Base-by-base conservation (phyloP, 768 basidiomycete genomes). In the Boletellus ananiceps region DNA sequence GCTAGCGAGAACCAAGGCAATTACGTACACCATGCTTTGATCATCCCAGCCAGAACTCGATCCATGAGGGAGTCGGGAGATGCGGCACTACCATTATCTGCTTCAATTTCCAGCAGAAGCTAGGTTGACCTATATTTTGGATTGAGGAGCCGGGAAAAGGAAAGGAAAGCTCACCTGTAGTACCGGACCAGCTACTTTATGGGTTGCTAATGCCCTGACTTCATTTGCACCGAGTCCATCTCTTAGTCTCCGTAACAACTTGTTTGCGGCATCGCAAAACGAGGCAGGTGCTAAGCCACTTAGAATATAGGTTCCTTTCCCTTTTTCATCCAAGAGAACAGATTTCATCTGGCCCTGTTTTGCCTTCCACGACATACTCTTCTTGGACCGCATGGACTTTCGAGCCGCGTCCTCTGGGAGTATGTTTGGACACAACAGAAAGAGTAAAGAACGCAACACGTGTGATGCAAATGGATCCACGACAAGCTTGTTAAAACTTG, bases 391-490 rank as follows among this genome's bases (percentile, higher is more conserved):
- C 29, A 90, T 54, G 27, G 71, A 64, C 9, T 72, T 71, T 29
- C 61, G 62, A 44, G 61, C 59, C 19, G 75, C 52, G 23, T 70
- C 74, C 4, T 69, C 68, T 13, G 71, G 54, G 4, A 77, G 73
- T 2, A 80, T 60, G 25, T 73, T 69, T 0, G 90, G 88, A 13
- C 81, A 83, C n/a, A 96, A 73, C 37, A 96, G 74, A 5, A 86
- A 62, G 13, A 97, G 77, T 2, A 97, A 68, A 19, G 86, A 81
- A 33, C 94, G 85, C 40, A 95, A 56, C 37, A 93, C 89, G 57
- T 97, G 95, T 0, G 95, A 94, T 32, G 87, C 93, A 59, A 93
- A 95, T 29, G 87, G 84, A 58, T 95, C 84, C 72, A 85, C 82
- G 35, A 95, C 70, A 38, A 94, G 78, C 8, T 74, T 70, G 0